phyloP scores from a whole-genome alignment of 345 rosid genomes.

The Dovyalis caffra region DNA sequence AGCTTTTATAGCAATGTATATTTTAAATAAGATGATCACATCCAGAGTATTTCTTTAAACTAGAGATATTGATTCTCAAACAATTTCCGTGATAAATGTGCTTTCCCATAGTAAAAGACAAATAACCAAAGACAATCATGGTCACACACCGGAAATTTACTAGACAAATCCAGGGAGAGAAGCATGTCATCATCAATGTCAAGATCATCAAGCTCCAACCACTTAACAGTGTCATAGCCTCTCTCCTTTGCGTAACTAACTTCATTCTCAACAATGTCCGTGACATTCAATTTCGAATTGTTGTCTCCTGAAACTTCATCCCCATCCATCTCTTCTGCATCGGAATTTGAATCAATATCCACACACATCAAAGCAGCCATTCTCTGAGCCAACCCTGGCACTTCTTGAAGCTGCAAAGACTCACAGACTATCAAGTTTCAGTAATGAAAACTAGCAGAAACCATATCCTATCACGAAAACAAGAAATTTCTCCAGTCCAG shows the following conservation, averaged over 20 bases:
- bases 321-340: conserved; percentile 38
- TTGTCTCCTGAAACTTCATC: conserved; percentile 21
- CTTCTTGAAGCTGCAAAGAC: conserved; percentile 65
- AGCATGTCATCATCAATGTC: conserved; percentile 55
- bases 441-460: background rate
- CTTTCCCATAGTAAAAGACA: background rate
- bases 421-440: conserved; percentile 5
- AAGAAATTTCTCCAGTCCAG: background rate
- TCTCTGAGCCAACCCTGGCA: conserved; percentile 89
- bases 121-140: background rate
- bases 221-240: conserved; percentile 48
- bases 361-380: conserved; percentile 94
- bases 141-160: conserved; percentile 57
- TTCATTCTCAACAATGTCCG: conserved; percentile 52
- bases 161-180: conserved; percentile 53
- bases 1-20: background rate
- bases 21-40: background rate
- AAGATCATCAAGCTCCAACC: conserved; percentile 92
- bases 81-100: background rate
- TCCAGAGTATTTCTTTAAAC: background rate
- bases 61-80: background rate
- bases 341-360: conserved; percentile 38
- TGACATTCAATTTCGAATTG: conserved; percentile 33
- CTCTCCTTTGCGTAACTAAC: conserved; percentile 44
- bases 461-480: background rate